These are phyloP conservation scores for Apiospora rasikravindrae DNA, from an alignment of 2,329 filamentous ascomycete genomes.

Conservation along the genomic window DNA sequence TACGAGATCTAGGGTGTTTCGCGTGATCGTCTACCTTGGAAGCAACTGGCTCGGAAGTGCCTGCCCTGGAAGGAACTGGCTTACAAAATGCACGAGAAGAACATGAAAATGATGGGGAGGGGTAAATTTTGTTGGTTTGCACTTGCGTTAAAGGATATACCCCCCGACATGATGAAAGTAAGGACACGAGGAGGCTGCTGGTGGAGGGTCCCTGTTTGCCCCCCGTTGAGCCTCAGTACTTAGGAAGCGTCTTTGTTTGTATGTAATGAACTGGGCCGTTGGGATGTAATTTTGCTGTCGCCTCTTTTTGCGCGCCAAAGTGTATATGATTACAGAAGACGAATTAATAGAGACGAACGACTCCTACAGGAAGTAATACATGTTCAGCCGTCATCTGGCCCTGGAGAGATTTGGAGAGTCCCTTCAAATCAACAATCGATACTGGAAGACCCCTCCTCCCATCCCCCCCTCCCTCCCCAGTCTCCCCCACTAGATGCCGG, in stretches of 20 bases:
- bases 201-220: background rate
- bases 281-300: background rate
- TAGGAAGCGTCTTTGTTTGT: background rate
- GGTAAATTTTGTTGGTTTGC: constrained; percentile 16
- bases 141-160: constrained; percentile 21
- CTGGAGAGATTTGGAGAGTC: background rate
- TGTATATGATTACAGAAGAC: background rate
- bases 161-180: constrained; percentile 17
- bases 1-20: constrained; percentile 19
- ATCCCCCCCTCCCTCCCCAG: background rate
- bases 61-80: background rate
- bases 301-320: background rate
- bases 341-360: background rate
- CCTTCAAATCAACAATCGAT: too few relatives aligned
- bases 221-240: background rate
- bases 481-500: background rate
- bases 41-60: background rate
- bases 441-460: background rate
- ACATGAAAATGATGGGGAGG: background rate
- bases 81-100: background rate
- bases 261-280: background rate
- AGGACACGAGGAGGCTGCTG: background rate
- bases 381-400: too few relatives aligned
- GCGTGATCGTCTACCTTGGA: constrained; percentile 6
- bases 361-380: background rate